Conservation (phyloP, 345 rosid species). For the Clausena lansium region DNA sequence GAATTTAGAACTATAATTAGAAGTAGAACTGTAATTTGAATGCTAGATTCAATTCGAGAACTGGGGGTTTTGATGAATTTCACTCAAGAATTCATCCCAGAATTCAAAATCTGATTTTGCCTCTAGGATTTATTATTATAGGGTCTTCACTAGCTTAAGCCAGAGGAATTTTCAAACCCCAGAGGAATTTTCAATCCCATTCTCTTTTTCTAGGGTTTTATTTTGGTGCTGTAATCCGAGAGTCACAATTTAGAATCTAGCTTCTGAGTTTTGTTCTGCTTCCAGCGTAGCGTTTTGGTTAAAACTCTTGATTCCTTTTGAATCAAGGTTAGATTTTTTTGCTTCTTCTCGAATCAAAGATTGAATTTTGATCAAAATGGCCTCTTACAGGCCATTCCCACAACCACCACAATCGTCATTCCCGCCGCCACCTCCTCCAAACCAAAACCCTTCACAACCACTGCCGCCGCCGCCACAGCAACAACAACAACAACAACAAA, state of each 20-base stretch:
- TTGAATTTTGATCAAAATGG: constrained; percentile 26
- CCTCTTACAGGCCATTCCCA: constrained; percentile 50
- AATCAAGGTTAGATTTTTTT: neutral
- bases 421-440: constrained; percentile 33
- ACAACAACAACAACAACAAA: constrained; percentile 16
- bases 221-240: neutral
- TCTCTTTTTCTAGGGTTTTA: constrained; percentile 4
- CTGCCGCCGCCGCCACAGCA: constrained; percentile 24
- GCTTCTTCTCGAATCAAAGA: neutral
- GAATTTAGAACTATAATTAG: neutral
- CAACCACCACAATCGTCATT: constrained; percentile 53
- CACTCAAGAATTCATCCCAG: neutral
- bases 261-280: neutral
- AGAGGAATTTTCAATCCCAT: neutral
- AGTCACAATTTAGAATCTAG: neutral
- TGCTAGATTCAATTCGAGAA: neutral
- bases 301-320: neutral
- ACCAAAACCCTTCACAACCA: constrained; percentile 24
- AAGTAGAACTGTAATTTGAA: neutral
- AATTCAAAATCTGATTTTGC: neutral
- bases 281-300: neutral
- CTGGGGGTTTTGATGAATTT: neutral
- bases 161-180: no score
- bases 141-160: neutral
- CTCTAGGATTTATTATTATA: neutral